phyloP scores from a whole-genome alignment of 2,329 filamentous ascomycete genomes.

The Curvularia spicifera region DNA sequence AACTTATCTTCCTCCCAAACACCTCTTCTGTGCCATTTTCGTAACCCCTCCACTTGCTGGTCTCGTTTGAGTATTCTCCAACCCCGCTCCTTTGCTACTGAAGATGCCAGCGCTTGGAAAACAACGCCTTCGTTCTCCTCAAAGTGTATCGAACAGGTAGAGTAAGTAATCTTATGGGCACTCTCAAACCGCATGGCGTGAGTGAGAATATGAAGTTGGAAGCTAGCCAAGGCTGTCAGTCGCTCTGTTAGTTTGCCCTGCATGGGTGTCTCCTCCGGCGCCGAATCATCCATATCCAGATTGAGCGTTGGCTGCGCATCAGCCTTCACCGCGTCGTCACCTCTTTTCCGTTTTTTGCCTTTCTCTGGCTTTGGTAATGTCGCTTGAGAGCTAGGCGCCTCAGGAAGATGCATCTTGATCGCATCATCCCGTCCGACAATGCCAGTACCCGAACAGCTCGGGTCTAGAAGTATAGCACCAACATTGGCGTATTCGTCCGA shows the following conservation, averaged over 20 bases:
- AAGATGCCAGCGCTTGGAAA: conserved; percentile 70
- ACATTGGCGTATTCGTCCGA: conserved; percentile 70
- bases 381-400: conserved; percentile 25
- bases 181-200: conserved; percentile 85
- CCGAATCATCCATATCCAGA: conserved; percentile 38
- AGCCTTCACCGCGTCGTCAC: conserved; percentile 11
- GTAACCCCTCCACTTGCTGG: conserved; percentile 78
- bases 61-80: conserved; percentile 79
- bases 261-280: conserved; percentile 49
- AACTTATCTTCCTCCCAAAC: conserved; percentile 50
- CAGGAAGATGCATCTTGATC: conserved; percentile 65
- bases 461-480: conserved; percentile 84
- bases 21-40: conserved; percentile 71
- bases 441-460: conserved; percentile 93
- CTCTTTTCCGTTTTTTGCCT: conserved; percentile 46
- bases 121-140: conserved; percentile 92
- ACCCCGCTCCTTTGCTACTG: conserved; percentile 68
- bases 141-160: conserved; percentile 87
- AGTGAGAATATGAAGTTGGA: conserved; percentile 80
- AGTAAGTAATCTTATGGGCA: conserved; percentile 76
- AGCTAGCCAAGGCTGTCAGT: conserved; percentile 74
- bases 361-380: conserved; percentile 25
- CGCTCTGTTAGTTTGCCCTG: conserved; percentile 57
- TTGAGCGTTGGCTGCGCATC: conserved; percentile 24
- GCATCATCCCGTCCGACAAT: conserved; percentile 89